phyloP scores from a whole-genome alignment of 2,329 filamentous ascomycete genomes.

The Fusarium denticulatum region DNA sequence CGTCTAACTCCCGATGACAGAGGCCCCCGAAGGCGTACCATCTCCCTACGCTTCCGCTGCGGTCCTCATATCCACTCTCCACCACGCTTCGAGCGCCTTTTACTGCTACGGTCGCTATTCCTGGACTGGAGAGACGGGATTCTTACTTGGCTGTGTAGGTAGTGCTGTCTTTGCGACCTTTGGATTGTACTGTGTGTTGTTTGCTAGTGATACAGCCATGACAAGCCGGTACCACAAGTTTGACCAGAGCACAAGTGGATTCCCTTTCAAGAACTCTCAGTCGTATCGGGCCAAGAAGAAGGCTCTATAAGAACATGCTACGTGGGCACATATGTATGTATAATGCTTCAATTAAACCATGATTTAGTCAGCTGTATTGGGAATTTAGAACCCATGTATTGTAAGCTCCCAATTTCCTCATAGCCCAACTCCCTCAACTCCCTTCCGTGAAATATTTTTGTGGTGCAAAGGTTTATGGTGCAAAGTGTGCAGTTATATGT shows the following conservation, averaged over 20 bases:
- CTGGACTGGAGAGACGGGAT: slow-evolving; percentile 64
- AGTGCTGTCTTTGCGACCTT: slow-evolving; percentile 67
- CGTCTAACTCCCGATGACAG: neutral
- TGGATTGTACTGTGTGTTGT: slow-evolving; percentile 54
- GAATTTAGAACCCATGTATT: slow-evolving; percentile 7
- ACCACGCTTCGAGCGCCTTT: slow-evolving; percentile 71
- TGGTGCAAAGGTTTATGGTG: slow-evolving; percentile 35
- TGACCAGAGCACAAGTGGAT: slow-evolving; percentile 54
- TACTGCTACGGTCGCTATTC: slow-evolving; percentile 76
- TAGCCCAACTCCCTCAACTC: slow-evolving; percentile 42
- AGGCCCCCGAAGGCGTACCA: slow-evolving; percentile 52
- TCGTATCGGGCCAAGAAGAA: slow-evolving; percentile 53
- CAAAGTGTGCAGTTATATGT: slow-evolving; percentile 5
- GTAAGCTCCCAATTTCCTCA: slow-evolving; percentile 11
- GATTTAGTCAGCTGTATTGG: slow-evolving; percentile 10
- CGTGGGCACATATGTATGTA: neutral
- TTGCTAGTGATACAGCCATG: slow-evolving; percentile 51
- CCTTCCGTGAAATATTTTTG: slow-evolving; percentile 25
- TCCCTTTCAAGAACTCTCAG: slow-evolving; percentile 51
- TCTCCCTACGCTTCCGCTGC: slow-evolving; percentile 74
- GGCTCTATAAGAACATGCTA: slow-evolving; percentile 38
- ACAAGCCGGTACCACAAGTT: slow-evolving; percentile 50
- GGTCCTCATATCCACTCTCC: slow-evolving; percentile 71
- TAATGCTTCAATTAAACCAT: slow-evolving; percentile 18
- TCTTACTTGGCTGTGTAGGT: slow-evolving; percentile 67